A percentile compares a stretch with the other conserved stretches of the same genome.
Evolutionary conservation across 805 yeast genomes (phyloP).

Genomic region (Candida incommunis): DNA sequence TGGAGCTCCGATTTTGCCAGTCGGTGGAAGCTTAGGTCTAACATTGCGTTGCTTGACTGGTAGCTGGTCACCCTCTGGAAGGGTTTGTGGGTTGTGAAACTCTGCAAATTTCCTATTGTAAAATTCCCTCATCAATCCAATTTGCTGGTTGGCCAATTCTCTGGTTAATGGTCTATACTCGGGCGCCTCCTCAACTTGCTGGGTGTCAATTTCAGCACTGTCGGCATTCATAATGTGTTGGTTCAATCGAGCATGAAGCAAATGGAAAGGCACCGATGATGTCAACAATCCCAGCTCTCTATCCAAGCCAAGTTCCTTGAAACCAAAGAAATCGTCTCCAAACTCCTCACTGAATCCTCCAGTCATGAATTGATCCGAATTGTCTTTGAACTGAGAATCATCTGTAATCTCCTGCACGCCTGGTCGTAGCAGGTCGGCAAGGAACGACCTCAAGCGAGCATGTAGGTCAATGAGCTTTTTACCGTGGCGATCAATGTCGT

Average conservation of each 20-base stretch:
- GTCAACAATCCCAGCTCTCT: constrained; percentile 79
- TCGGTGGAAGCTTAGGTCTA: constrained; percentile 77
- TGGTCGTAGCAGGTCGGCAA: constrained; percentile 76
- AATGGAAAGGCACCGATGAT: constrained; percentile 77
- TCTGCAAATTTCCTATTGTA: constrained; percentile 20
- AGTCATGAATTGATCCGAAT: constrained; percentile 83
- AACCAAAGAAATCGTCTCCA: constrained; percentile 97
- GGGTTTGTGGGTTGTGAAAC: constrained; percentile 12
- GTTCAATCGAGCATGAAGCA: constrained; percentile 63
- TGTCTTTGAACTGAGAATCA: constrained; percentile 73
- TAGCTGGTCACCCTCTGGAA: constrained; percentile 69
- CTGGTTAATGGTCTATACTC: constrained; percentile 39
- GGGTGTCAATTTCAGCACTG: constrained; percentile 22
- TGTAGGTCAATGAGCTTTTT: constrained; percentile 57
- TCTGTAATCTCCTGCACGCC: constrained; percentile 29
- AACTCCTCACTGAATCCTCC: constrained; percentile 90
- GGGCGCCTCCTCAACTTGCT: constrained; percentile 35
- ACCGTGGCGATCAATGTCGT: constrained; percentile 55
- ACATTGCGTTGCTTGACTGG: constrained; percentile 64
- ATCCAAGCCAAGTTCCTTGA: constrained; percentile 84
- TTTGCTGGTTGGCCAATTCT: constrained; percentile 36
- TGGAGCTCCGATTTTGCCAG: constrained; percentile 61
- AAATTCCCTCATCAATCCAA: constrained; percentile 46
- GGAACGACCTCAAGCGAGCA: constrained; percentile 48
- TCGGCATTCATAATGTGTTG: constrained; percentile 4